Conservation (phyloP, 768 basidiomycete genomes). For the Xanthoconium purpureum region DNA sequence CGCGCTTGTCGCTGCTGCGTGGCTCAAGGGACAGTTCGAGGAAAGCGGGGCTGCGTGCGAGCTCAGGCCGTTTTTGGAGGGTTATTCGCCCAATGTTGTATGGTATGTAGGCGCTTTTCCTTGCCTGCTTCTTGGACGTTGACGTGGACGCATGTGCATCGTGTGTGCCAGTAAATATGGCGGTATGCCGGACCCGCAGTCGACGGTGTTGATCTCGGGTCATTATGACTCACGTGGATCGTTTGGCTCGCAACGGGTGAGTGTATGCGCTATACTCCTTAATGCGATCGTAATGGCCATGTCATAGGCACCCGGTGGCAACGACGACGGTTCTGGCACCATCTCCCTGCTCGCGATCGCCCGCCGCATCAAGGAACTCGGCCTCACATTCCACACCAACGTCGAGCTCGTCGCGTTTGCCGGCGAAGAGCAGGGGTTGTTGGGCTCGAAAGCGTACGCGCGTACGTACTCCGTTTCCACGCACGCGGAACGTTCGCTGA, state of each 20-base stretch:
- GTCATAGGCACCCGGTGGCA: slow-evolving; percentile 45
- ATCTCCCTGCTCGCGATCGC: slow-evolving; percentile 79
- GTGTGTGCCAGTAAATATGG: slow-evolving; percentile 46
- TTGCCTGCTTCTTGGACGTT: neutral
- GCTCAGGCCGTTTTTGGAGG: slow-evolving; percentile 59
- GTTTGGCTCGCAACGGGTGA: slow-evolving; percentile 66
- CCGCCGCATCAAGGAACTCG: slow-evolving; percentile 61
- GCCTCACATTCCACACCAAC: slow-evolving; percentile 67
- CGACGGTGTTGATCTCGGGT: slow-evolving; percentile 72
- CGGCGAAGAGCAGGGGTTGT: slow-evolving; percentile 88
- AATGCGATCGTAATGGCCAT: no score
- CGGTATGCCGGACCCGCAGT: slow-evolving; percentile 42
- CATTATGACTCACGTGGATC: slow-evolving; percentile 93
- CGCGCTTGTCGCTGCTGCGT: slow-evolving; percentile 22
- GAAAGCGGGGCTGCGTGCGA: slow-evolving; percentile 71
- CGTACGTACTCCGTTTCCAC: slow-evolving; percentile 43
- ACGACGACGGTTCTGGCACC: slow-evolving; percentile 65
- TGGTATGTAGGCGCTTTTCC: slow-evolving; percentile 46
- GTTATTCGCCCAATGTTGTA: slow-evolving; percentile 85
- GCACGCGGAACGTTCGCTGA: neutral
- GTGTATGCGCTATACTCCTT: slow-evolving; percentile 2
- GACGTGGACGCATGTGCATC: neutral
- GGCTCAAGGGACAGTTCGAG: slow-evolving; percentile 68
- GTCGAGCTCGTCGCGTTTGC: slow-evolving; percentile 84
- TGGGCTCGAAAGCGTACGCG: slow-evolving; percentile 77